Base-by-base conservation (phyloP, 306 rosid genomes). In the Citrullus amarus region DNA sequence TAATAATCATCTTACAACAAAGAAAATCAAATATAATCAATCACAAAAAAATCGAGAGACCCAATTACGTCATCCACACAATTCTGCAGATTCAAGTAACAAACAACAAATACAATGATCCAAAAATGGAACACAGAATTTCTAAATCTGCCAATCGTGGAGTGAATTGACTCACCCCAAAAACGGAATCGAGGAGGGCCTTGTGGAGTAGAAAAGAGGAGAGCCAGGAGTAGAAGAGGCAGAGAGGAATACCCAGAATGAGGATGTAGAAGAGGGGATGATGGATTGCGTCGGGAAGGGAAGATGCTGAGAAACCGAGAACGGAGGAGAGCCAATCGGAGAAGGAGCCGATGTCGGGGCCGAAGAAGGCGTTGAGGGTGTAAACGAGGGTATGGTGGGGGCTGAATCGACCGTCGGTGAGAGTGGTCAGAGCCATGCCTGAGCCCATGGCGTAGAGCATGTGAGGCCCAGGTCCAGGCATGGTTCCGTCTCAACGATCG, bases 401-500 rank as follows among this genome's bases (percentile, higher is more conserved):
- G 80, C 86, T 87, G 80, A 91, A 93, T 80, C 90, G 84, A 55
- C 96, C 96, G 14, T 82, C 78, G 83, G 78, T 76, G 61, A 83
- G 80, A 41, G 81, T 82, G 69, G 86, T 88, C 25, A 91, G 80
- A 80, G 76, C 90, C 83, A 88, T 73, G 65, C 96, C 93, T 0
- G 91, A 87, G 11, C 91, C 90, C 96, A 93, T 90, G 75, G 96
- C 94, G 82, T 92, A 93, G 85, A 93, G 88, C 79, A 93, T 58
- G 86, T 93, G 98, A 28, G 97, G 90, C 72, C 97, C 97, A 2
- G 96, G 97, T 12, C 98, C 97, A 18, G 98, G 98, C 97, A 91
- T 93, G 82, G 81, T 65, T 80, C 48, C 11, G 79, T 38, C 48
- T 5, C 17, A 6, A 11, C 78, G 50, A 36, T 34, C 57, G 8